Evolutionary conservation across 331 rosid genomes (phyloP).

Genomic region (Quercus phellos): DNA sequence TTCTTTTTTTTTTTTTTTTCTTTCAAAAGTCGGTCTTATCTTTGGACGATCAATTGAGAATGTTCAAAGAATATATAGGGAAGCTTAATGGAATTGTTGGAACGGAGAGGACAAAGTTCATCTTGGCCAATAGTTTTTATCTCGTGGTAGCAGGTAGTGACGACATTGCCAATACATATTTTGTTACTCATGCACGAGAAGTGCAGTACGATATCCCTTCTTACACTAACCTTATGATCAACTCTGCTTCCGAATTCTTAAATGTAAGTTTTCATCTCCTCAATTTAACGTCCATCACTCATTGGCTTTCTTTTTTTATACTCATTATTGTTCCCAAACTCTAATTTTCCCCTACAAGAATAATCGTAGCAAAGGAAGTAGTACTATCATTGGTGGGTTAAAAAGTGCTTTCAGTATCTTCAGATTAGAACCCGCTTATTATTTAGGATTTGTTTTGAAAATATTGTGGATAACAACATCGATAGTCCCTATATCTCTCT

Average conservation of each 20-base stretch:
- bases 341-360: too few relatives aligned
- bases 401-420: too few relatives aligned
- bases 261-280: slow-evolving; percentile 25
- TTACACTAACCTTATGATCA: slow-evolving; percentile 38
- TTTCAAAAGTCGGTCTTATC: slow-evolving; percentile 29
- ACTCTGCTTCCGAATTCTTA: slow-evolving; percentile 35
- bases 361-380: too few relatives aligned
- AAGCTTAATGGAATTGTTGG: slow-evolving; percentile 38
- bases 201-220: slow-evolving; percentile 38
- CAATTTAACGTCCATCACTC: too few relatives aligned
- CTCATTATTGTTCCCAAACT: too few relatives aligned
- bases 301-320: too few relatives aligned
- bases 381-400: too few relatives aligned
- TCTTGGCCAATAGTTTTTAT: slow-evolving; percentile 33
- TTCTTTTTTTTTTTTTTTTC: not conserved
- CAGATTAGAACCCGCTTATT: too few relatives aligned
- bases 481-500: not conserved
- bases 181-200: slow-evolving; percentile 12
- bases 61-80: slow-evolving; percentile 44
- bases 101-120: slow-evolving; percentile 35
- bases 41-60: slow-evolving; percentile 33
- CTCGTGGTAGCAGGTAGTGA: slow-evolving; percentile 48
- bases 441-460: too few relatives aligned
- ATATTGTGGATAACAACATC: too few relatives aligned
- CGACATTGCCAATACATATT: slow-evolving; percentile 66